Evolutionary conservation across 179 eudicot genomes (phyloP).

Genomic region (Drosera spatulata): DNA sequence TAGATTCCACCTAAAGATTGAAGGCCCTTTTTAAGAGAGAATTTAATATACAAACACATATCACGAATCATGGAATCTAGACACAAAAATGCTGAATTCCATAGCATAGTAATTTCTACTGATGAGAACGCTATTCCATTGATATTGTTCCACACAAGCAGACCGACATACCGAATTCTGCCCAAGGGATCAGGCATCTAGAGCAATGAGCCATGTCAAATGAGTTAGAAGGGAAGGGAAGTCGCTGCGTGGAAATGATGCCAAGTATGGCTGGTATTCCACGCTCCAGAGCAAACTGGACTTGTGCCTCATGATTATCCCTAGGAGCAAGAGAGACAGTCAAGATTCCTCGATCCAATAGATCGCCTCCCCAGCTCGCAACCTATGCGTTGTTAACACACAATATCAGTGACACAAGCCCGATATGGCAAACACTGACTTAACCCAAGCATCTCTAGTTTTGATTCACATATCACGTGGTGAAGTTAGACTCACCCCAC

Average conservation of each 20-base stretch:
- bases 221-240: slow-evolving; percentile 94
- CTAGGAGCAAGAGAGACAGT: slow-evolving; percentile 93
- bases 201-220: slow-evolving; percentile 99
- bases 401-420: neutral
- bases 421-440: neutral
- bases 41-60: neutral
- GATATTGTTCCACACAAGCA: neutral
- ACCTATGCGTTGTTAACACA: slow-evolving; percentile 32
- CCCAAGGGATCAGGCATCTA: slow-evolving; percentile 97
- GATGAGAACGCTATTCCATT: neutral
- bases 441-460: neutral
- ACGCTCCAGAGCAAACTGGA: slow-evolving; percentile 94
- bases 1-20: slow-evolving; percentile 66
- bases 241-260: slow-evolving; percentile 82
- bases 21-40: neutral
- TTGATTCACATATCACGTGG: neutral
- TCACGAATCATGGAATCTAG: neutral
- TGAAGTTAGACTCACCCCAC: slow-evolving; percentile 65
- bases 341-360: slow-evolving; percentile 77
- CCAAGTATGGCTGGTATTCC: slow-evolving; percentile 96
- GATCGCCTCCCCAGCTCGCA: slow-evolving; percentile 99
- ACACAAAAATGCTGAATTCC: too few species aligned
- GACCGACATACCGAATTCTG: slow-evolving; percentile 71
- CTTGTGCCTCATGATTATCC: slow-evolving; percentile 98
- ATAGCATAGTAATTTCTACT: too few species aligned